Conservation (phyloP, 1,284 basidiomycete species). For the Rhodotorula sp. region DNA sequence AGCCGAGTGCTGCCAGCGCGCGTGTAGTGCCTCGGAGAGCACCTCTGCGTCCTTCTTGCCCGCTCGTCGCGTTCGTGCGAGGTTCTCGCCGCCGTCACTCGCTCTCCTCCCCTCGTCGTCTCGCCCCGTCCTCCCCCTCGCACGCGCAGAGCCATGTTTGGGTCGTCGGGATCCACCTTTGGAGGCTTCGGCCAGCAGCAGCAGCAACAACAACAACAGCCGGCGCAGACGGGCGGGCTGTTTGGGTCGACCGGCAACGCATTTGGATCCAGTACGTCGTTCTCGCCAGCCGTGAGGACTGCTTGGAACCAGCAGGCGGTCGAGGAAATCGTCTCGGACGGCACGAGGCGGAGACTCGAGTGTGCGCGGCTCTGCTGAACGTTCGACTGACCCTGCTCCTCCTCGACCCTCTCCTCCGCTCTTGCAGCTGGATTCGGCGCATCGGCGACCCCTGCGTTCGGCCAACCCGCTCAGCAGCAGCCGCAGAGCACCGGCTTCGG, state of each 20-base stretch:
- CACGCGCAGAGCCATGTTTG: conserved; percentile 25
- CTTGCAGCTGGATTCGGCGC: conserved; percentile 25
- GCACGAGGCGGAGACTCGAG: neutral
- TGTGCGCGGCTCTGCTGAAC: neutral
- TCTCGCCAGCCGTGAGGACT: accelerated
- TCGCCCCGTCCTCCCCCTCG: neutral
- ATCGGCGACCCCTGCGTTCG: conserved; percentile 26
- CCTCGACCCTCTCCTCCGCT: neutral
- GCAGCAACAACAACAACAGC: conserved; percentile 35
- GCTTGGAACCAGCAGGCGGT: neutral
- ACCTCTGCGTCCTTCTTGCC: too few relatives aligned
- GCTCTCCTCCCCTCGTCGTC: neutral
- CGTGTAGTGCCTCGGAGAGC: too few relatives aligned
- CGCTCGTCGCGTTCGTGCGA: neutral
- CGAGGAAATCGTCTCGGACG: too few relatives aligned
- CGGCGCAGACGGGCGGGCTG: conserved; percentile 23
- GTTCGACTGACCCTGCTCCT: neutral
- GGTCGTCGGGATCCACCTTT: conserved; percentile 21
- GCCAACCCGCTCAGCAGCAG: conserved; percentile 28
- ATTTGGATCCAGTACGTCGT: conserved; percentile 29
- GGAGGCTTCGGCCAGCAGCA: conserved; percentile 41
- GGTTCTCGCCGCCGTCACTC: neutral
- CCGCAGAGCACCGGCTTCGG: conserved; percentile 32
- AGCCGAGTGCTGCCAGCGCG: too few relatives aligned
- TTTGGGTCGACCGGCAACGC: conserved; percentile 25